Evolutionary conservation across 2,329 filamentous ascomycete genomes (phyloP), one percentile per base, ranked within the genome.

Genomic region (Talaromyces islandicus): DNA sequence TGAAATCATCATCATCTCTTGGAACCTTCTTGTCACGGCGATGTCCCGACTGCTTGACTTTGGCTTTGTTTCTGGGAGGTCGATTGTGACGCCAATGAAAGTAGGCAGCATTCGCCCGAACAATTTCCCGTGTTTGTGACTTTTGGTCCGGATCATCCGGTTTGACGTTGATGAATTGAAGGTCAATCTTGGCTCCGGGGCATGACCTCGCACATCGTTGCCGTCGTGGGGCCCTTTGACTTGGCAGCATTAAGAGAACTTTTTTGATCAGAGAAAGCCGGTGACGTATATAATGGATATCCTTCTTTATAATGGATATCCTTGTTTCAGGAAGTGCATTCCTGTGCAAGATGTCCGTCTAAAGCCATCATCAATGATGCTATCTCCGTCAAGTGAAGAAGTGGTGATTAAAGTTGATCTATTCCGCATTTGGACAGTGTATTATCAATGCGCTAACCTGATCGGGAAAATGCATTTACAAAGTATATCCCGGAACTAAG

Each of bases 41-140:
- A 46, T 25, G 35, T 29, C 35, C 35, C 7, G 17, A 10, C 35
- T 24, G 54, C 54, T 46, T 27, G 14, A 10, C 2, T 21, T 46
- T 46, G 43, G 19, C 43, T 12, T 25, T 56, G 35, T 46, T 19
- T 17, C 10, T 38, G 24, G 21, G 54, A 29, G 32, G 54, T 11
- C 54, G 19, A 56, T 56, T 56, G 19, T 46, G 54, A 46, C 35
- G 32, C 54, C 54, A 56, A 19, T 56, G 54, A 29, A 46, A 56
- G 24, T 56, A 35, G 5, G 35, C 54, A 27, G 54, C 54, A 29
- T 56, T 46, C 14, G 54, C 35, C 43, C 54, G 54, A 41, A 56
- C 19, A 7, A 56, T 10, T 27, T 35, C 7, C 7, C 17, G 21
- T 43, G 54, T 29, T 14, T 21, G 3, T 7, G 4, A 10, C 54